Percentiles rank a stretch among this genome's conserved stretches.
phyloP scores from a whole-genome alignment of 176 grass and related monocot species.

The Cenchrus purpureus region DNA sequence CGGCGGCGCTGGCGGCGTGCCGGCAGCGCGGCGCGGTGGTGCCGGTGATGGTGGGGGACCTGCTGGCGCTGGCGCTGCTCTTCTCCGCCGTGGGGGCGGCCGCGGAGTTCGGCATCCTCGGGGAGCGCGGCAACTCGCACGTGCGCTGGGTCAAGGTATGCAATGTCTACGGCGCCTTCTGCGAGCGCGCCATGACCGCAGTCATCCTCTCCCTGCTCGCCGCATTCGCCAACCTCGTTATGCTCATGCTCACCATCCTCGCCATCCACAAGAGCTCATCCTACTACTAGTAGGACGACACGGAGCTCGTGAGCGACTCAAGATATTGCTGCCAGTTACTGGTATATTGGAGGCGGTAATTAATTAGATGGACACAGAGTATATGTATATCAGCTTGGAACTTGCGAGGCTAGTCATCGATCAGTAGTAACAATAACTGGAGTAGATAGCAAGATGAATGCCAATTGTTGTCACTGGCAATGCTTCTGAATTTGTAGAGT shows the following conservation, averaged over 20 bases:
- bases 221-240: constrained; percentile 55
- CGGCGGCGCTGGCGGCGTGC: constrained; percentile 33
- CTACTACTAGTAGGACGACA: constrained; percentile 41
- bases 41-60: constrained; percentile 43
- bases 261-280: constrained; percentile 63
- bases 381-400: background rate
- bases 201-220: constrained; percentile 52
- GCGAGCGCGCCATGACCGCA: constrained; percentile 58
- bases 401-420: background rate
- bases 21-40: constrained; percentile 9
- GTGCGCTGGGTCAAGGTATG: constrained; percentile 68
- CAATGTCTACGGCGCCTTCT: constrained; percentile 55
- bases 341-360: background rate
- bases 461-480: background rate
- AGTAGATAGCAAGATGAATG: background rate
- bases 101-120: constrained; percentile 52
- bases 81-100: constrained; percentile 58
- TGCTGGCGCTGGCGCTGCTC: constrained; percentile 60
- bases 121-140: constrained; percentile 61
- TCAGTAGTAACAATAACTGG: background rate
- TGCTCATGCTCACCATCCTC: constrained; percentile 66
- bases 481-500: background rate
- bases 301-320: background rate
- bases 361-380: background rate
- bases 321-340: background rate